Conservation (phyloP, 2,329 filamentous ascomycete genomes). For the Aureobasidium sp. region DNA sequence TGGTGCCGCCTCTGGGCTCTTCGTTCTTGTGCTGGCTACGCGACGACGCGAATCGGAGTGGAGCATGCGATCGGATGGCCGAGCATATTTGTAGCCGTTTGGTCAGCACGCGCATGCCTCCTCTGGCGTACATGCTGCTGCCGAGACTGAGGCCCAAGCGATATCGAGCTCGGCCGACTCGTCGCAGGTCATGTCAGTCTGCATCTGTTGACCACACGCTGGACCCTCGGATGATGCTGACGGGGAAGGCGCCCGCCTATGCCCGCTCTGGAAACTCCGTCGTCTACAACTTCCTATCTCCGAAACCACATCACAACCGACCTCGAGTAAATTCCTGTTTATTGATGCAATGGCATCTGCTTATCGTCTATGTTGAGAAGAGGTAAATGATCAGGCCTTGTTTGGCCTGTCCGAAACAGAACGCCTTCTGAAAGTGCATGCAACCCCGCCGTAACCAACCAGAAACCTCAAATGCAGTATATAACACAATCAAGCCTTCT, state of each 20-base stretch:
- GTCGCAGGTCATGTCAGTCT: slow-evolving; percentile 2
- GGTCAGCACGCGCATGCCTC: slow-evolving; percentile 2
- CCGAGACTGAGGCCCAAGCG: neutral
- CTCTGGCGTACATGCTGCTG: slow-evolving; percentile 3
- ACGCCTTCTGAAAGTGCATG: slow-evolving; percentile 4
- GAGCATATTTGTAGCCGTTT: neutral
- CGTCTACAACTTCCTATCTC: neutral
- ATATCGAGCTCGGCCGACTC: neutral
- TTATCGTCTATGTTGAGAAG: slow-evolving; percentile 3
- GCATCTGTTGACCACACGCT: neutral
- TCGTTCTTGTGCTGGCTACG: slow-evolving; percentile 11
- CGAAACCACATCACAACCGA: neutral
- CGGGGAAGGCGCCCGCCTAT: neutral
- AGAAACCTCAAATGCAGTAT: neutral
- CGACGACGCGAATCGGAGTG: neutral
- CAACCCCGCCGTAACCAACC: neutral
- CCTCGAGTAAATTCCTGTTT: neutral
- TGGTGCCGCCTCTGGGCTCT: slow-evolving; percentile 35
- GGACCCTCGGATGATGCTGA: slow-evolving; percentile 4
- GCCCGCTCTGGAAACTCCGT: neutral
- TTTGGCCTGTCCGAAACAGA: neutral
- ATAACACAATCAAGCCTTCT: slow-evolving; percentile 5
- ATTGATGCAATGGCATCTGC: neutral
- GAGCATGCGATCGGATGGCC: neutral
- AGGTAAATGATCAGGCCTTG: neutral